A percentile compares a stretch with the other conserved stretches of the same genome.
Evolutionary conservation across 2,329 filamentous ascomycete species (phyloP).

Genomic region (Xylaria sp.): DNA sequence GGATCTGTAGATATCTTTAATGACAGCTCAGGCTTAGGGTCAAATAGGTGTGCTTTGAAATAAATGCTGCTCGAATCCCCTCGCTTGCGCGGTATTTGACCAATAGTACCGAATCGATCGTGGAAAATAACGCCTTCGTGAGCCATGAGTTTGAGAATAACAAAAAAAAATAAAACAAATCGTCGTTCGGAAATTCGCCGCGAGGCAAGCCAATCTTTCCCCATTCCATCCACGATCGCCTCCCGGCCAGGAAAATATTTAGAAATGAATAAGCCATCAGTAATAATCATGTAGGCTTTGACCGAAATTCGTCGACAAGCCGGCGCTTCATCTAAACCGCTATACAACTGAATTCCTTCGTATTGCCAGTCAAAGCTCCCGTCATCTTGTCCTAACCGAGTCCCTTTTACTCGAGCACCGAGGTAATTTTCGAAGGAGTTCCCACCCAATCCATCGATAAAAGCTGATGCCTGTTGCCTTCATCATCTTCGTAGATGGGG

Average conservation of each 20-base stretch:
- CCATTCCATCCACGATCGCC: constrained; percentile 40
- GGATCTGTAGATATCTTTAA: constrained; percentile 5
- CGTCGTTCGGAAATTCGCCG: constrained; percentile 47
- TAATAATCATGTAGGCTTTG: constrained; percentile 44
- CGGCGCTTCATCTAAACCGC: constrained; percentile 31
- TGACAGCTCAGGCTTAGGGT: background rate
- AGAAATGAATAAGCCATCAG: constrained; percentile 25
- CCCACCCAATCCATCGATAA: background rate
- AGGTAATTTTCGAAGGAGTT: constrained; percentile 22
- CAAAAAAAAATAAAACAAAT: constrained; percentile 43
- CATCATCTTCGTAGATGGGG: constrained; percentile 13
- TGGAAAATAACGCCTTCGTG: constrained; percentile 28
- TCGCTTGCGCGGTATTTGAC: constrained; percentile 30
- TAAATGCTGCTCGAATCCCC: constrained; percentile 23
- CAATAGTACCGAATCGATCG: constrained; percentile 24
- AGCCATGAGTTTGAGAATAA: constrained; percentile 33
- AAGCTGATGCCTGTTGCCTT: background rate
- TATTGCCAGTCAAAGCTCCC: background rate
- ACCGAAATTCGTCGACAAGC: constrained; percentile 48
- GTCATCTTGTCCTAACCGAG: constrained; percentile 2
- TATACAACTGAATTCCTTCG: constrained; percentile 13
- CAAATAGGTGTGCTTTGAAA: constrained; percentile 25
- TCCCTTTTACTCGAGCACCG: constrained; percentile 20
- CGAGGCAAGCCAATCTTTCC: constrained; percentile 53
- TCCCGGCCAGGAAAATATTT: constrained; percentile 29